These are phyloP conservation scores for Apiotrichum laibachii DNA, from an alignment of 1,284 basidiomycete species.

Conservation along the genomic window DNA sequence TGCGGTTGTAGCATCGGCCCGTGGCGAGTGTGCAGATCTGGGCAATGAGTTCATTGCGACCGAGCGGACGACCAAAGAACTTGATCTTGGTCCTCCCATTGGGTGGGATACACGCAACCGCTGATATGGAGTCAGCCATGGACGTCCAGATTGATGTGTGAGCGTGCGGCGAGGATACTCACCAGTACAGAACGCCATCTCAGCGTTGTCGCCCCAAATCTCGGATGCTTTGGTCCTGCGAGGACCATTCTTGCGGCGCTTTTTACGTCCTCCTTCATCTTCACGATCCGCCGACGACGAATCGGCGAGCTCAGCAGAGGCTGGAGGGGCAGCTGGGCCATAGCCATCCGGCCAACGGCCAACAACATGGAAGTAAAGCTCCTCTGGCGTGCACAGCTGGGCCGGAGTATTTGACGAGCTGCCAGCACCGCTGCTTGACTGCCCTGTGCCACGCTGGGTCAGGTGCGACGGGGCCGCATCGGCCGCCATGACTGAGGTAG, in stretches of 20 bases:
- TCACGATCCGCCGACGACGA: background rate
- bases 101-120: conserved; percentile 28
- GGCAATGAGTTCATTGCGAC: conserved; percentile 57
- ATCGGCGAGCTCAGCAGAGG: background rate
- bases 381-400: conserved; percentile 9
- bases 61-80: conserved; percentile 54
- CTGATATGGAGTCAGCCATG: conserved; percentile 7
- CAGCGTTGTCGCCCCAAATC: conserved; percentile 24
- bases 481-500: conserved; percentile 5
- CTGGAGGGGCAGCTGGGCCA: background rate
- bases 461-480: background rate
- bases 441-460: background rate
- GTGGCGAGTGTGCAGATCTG: conserved; percentile 55
- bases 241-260: conserved; percentile 21
- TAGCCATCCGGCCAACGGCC: conserved; percentile 18
- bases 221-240: conserved; percentile 22
- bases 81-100: conserved; percentile 49
- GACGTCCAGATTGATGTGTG: background rate
- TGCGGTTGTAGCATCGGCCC: conserved; percentile 43
- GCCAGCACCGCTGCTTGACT: background rate
- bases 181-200: conserved; percentile 27
- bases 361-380: conserved; percentile 21
- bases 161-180: conserved; percentile 9
- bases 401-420: background rate
- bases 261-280: conserved; percentile 17